Percentiles rank a stretch among this genome's conserved stretches.
Evolutionary conservation across 768 basidiomycete genomes (phyloP).

Genomic region (Psilocybe tampanensis): DNA sequence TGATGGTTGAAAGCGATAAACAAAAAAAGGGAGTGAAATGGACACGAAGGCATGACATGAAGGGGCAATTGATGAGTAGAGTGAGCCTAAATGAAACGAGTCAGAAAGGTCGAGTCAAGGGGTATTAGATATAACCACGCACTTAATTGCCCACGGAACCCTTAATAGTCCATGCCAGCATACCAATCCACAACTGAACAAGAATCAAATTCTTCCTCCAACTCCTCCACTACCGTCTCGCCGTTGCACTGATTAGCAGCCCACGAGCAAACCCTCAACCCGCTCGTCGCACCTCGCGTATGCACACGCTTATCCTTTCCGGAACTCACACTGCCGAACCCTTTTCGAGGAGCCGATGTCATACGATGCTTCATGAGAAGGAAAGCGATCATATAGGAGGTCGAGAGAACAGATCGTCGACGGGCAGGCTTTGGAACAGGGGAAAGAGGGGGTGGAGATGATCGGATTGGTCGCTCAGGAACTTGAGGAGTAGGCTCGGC

Average conservation of each 20-base stretch:
- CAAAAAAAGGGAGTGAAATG: background rate
- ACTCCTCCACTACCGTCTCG: conserved; percentile 1
- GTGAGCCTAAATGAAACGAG: background rate
- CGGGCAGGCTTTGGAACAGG: background rate
- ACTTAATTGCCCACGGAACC: background rate
- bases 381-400: conserved; percentile 24
- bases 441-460: conserved; percentile 19
- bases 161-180: conserved; percentile 10
- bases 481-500: background rate
- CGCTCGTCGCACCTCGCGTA: conserved; percentile 4
- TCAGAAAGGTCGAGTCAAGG: background rate
- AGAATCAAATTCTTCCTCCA: conserved; percentile 3
- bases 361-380: conserved; percentile 23
- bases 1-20: background rate
- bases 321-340: background rate
- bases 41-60: background rate
- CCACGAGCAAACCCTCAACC: conserved; percentile 13
- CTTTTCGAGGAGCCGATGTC: background rate
- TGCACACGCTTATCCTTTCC: background rate
- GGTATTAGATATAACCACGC: background rate
- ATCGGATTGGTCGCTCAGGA: conserved; percentile 8
- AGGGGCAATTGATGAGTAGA: background rate
- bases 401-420: conserved; percentile 12
- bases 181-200: conserved; percentile 11
- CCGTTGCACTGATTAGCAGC: conserved; percentile 3